Evolutionary conservation across 208 protist species (phyloP).

Genomic region (Acanthamoeba royreba): DNA sequence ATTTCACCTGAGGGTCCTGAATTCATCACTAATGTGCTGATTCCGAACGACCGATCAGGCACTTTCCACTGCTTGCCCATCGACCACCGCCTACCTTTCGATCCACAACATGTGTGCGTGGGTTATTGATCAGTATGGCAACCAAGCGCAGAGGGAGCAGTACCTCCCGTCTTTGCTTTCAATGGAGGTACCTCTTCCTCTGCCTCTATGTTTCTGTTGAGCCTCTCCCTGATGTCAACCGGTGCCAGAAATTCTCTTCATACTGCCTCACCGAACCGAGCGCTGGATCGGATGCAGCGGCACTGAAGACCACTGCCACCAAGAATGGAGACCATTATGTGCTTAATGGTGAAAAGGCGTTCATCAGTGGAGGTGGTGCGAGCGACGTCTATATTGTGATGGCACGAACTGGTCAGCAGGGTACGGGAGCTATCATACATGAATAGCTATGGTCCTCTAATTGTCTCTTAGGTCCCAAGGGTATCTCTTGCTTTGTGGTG

Average conservation of each 20-base stretch:
- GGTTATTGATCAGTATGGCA: conserved; percentile 81
- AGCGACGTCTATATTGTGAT: conserved; percentile 81
- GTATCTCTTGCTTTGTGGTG: conserved; percentile 80
- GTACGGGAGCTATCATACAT: too few relatives aligned
- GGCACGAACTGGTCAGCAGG: conserved; percentile 67
- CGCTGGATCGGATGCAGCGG: conserved; percentile 76
- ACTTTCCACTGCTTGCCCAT: background rate
- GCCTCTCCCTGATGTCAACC: too few relatives aligned
- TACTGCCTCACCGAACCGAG: conserved; percentile 85
- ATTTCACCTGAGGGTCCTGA: too few relatives aligned
- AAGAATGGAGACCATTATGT: conserved; percentile 76
- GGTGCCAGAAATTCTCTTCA: conserved; percentile 58
- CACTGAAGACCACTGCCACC: conserved; percentile 72
- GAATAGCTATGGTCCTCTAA: background rate
- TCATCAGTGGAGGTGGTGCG: conserved; percentile 80
- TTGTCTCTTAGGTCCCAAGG: conserved; percentile 65
- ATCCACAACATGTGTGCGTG: conserved; percentile 76
- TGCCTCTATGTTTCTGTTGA: too few relatives aligned
- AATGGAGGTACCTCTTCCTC: conserved; percentile 43
- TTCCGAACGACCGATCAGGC: too few relatives aligned
- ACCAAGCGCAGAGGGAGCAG: conserved; percentile 65
- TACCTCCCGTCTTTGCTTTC: conserved; percentile 66
- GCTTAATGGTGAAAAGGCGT: conserved; percentile 83
- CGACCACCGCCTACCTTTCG: conserved; percentile 43
- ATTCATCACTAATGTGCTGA: too few relatives aligned